phyloP scores from a whole-genome alignment of 1,284 basidiomycete species.

The Heliocybe sulcata region DNA sequence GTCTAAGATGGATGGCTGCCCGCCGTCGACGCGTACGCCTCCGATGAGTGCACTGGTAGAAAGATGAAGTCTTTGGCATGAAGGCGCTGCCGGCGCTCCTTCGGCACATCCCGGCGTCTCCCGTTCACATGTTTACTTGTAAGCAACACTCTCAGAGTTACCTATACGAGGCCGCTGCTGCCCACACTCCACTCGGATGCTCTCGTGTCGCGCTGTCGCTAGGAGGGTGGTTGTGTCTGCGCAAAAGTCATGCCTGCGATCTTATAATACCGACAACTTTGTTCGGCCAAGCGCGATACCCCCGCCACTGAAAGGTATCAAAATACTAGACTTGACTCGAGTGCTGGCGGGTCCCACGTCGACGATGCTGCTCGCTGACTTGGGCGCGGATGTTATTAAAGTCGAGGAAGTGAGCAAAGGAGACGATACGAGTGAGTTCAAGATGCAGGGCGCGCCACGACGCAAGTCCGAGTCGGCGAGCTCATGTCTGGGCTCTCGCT shows the following conservation, averaged over 20 bases:
- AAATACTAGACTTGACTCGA: constrained; percentile 81
- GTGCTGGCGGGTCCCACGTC: constrained; percentile 87
- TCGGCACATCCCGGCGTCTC: neutral
- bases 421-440: constrained; percentile 79
- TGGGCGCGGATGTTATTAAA: constrained; percentile 91
- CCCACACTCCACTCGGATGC: neutral
- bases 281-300: constrained; percentile 39
- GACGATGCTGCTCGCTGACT: constrained; percentile 85
- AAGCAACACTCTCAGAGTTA: neutral
- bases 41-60: neutral
- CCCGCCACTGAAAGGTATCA: constrained; percentile 75
- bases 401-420: constrained; percentile 76
- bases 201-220: neutral
- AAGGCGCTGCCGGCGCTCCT: neutral
- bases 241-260: neutral
- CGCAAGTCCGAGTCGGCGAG: constrained; percentile 9
- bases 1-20: neutral
- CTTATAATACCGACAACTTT: neutral
- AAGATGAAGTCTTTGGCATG: neutral
- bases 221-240: neutral
- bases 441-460: neutral
- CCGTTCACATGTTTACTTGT: neutral
- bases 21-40: neutral
- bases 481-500: constrained; percentile 4
- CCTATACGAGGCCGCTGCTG: neutral